Percentiles rank a stretch among this genome's conserved stretches.
Evolutionary conservation across 768 basidiomycete genomes (phyloP).

Genomic region (Pholiota conissans): DNA sequence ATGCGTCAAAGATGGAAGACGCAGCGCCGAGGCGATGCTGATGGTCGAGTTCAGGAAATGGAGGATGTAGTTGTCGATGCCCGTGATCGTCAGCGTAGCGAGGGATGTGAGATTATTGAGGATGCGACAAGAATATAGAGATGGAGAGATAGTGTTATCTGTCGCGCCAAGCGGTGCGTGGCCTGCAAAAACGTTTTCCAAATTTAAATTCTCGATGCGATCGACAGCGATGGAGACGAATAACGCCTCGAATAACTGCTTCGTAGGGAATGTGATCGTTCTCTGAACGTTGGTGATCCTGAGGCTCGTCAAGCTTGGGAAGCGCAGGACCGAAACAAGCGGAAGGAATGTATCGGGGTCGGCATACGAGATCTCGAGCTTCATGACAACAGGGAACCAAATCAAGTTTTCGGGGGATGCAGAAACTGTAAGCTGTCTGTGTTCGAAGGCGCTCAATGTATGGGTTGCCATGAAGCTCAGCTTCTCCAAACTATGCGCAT

Average conservation of each 20-base stretch:
- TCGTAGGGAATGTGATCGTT: neutral
- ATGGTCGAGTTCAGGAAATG: neutral
- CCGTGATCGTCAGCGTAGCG: neutral
- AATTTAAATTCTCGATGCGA: neutral
- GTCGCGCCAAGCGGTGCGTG: neutral
- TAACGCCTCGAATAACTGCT: neutral
- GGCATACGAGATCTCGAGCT: slow-evolving; percentile 2
- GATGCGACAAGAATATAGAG: neutral
- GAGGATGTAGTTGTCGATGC: neutral
- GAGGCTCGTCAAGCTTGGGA: neutral
- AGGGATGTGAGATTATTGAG: neutral
- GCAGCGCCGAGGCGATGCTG: neutral
- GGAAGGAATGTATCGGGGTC: slow-evolving; percentile 4
- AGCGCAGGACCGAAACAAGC: neutral
- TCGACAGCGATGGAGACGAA: neutral
- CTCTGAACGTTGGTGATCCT: neutral
- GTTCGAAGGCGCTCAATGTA: neutral
- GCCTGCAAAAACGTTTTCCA: neutral
- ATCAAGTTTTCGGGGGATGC: neutral
- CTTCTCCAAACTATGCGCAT: slow-evolving; percentile 3
- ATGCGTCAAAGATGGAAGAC: neutral
- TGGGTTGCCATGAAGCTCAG: slow-evolving; percentile 4
- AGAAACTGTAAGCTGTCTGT: neutral
- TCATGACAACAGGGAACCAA: neutral
- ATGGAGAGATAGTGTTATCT: neutral